Evolutionary conservation across 306 rosid species (phyloP).

Genomic region (Psophocarpus tetragonolobus): DNA sequence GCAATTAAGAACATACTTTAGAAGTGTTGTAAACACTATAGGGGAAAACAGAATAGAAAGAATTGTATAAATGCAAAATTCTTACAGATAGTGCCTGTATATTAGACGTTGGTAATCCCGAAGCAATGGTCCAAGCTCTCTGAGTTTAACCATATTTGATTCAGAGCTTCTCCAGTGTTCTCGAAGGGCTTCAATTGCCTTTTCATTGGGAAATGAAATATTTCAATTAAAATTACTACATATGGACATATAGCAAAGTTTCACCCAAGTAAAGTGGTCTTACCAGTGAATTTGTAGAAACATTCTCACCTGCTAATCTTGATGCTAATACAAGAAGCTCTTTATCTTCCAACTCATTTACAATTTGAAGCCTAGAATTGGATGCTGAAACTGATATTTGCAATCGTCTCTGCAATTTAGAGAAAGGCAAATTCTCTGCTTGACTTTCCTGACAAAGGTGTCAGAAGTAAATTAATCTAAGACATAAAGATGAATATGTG

Average conservation of each 20-base stretch:
- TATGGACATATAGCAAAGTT: not conserved
- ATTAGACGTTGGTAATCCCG: slow-evolving; percentile 83
- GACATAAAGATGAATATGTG: slow-evolving; percentile 15
- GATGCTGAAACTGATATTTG: slow-evolving; percentile 68
- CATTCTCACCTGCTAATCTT: slow-evolving; percentile 50
- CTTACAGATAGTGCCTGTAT: slow-evolving; percentile 61
- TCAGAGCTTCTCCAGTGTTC: slow-evolving; percentile 77
- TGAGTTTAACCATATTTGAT: slow-evolving; percentile 65
- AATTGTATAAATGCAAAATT: slow-evolving; percentile 7
- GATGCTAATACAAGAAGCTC: slow-evolving; percentile 78
- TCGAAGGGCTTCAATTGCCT: slow-evolving; percentile 71
- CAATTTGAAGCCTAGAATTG: slow-evolving; percentile 53
- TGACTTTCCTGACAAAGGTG: slow-evolving; percentile 56
- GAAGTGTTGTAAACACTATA: not conserved
- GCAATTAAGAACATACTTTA: not conserved
- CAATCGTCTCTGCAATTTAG: slow-evolving; percentile 64
- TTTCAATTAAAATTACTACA: slow-evolving; percentile 25
- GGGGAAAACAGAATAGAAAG: slow-evolving; percentile 16
- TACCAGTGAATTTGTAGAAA: slow-evolving; percentile 45
- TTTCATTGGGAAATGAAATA: slow-evolving; percentile 19
- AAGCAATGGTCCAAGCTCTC: slow-evolving; percentile 90
- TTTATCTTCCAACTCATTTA: slow-evolving; percentile 69
- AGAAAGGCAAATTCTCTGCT: slow-evolving; percentile 56
- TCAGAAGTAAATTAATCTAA: slow-evolving; percentile 12
- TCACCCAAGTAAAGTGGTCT: slow-evolving; percentile 13